phyloP scores from a whole-genome alignment of 441 rosid species.

The Populus tomentosa region DNA sequence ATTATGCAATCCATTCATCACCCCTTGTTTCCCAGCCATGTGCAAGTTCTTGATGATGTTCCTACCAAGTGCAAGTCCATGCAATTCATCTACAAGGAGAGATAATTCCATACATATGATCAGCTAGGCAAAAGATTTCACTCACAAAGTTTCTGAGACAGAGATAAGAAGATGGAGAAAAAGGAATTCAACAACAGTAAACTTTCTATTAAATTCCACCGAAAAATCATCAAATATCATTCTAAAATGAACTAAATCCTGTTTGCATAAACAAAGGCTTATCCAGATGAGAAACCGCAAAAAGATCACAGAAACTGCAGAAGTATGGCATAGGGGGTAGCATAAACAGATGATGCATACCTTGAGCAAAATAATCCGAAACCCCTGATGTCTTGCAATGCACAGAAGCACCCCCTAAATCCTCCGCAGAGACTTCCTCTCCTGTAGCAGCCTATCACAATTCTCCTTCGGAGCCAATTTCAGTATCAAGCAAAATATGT shows the following conservation, averaged over 20 bases:
- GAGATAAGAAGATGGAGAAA: neutral
- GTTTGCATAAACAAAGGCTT: neutral
- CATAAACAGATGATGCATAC: constrained; percentile 28
- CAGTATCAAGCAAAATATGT: neutral
- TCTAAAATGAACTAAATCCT: neutral
- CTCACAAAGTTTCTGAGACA: neutral
- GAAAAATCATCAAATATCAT: neutral
- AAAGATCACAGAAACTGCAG: constrained; percentile 23
- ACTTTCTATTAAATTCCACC: neutral
- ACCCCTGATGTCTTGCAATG: constrained; percentile 98
- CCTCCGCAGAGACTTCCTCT: constrained; percentile 95
- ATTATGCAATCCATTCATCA: constrained; percentile 30
- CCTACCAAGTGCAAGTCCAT: constrained; percentile 92
- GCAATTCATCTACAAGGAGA: constrained; percentile 70
- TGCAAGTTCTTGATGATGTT: constrained; percentile 89
- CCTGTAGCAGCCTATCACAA: constrained; percentile 94
- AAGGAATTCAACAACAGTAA: neutral
- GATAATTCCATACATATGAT: constrained; percentile 2
- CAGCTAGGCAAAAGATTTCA: neutral
- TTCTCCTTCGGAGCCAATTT: constrained; percentile 30
- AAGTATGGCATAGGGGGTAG: constrained; percentile 7
- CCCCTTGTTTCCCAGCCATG: constrained; percentile 67
- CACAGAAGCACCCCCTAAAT: constrained; percentile 85
- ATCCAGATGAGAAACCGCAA: neutral
- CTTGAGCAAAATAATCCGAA: constrained; percentile 98